Evolutionary conservation across 495 filamentous ascomycete genomes (phyloP), one percentile per base, ranked within the genome.

Genomic region (Tetracladium setigerum): DNA sequence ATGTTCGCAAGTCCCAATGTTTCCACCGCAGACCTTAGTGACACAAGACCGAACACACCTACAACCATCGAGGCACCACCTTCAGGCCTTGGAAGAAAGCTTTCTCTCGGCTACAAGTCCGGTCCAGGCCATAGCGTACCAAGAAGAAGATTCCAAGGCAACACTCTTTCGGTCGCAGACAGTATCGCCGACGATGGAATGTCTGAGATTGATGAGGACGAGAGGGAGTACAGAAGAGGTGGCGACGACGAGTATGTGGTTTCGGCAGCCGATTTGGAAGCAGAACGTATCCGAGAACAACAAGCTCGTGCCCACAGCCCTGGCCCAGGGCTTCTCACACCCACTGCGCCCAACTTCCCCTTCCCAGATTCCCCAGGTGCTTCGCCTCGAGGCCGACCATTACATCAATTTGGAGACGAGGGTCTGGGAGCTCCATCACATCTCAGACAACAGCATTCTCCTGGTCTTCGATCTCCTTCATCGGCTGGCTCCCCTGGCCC

Each of bases 21-120:
- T 27, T 27, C 22, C 7, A 27, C 22, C 22, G 22, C 22, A 27
- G 22, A 27, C 7, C 22, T 27, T 7, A 27, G 22, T 7, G 22
- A 27, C 22, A 27, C 22, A 3, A 27, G 22, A 27, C 22, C 22
- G 7, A 27, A 27, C 22, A 27, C 22, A 27, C 22, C 22, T 3
- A 27, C 22, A 27, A 27, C 22, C 22, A 27, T 27, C 22, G 22
- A 27, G 22, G 22, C 22, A 27, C 22, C 22, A 27, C 22, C 34
- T 4, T 65, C 68, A n/a, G 61, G 62, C 19, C 58, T 71, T 10
- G 61, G 65, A 44, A 66, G 65, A 16, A 64, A 66, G 7, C 30
- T 69, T 4, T 61, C 66, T 1, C 65, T 69, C 16, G 65, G 63
- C 46, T 50, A 66, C 13, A 56, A 65, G 13, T 62, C 67, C n/a